Evolutionary conservation across 495 filamentous ascomycete species (phyloP), one percentile per base, ranked within the genome.

Genomic region (Aspergillus incahuasiensis): DNA sequence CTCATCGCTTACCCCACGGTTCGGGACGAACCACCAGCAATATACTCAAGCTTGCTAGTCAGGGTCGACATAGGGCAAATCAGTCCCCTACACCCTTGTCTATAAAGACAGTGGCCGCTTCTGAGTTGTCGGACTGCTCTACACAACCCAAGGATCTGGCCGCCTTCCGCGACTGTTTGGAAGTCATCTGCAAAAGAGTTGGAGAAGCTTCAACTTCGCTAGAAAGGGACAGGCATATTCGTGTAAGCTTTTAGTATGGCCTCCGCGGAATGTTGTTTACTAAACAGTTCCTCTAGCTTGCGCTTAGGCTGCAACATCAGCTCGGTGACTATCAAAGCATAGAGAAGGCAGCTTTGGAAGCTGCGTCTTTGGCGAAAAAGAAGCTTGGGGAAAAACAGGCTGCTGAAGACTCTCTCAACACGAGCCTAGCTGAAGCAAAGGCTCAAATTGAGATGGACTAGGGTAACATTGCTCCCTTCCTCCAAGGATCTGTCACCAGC

Each of bases 251-350:
- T 39, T 34, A 16, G 13, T 19, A 22, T 41, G n/a, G 9, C 49
- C 8, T 22, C 8, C 3, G 7, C 38, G 5, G n/a, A n/a, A n/a
- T 42, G 19, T 7, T 8, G 25, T 34, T 39, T 15, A 44, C 53
- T 57, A 38, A 58, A 24, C 18, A 25, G n/a, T 34, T 19, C 28
- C 19, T 18, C 15, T 52, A 61, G 60, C 19, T 66, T 21, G 61
- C 59, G 1, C 52, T 67, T 5, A 48, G 16, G 0, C 35, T 62
- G 30, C 64, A 63, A 46, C 54, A 58, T 22, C 48, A 60, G 21
- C 35, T 62, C 3, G 40, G 34, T 20, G 55, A 63, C 25, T 66
- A 57, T 47, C 35, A 55, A 1, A 25, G 41, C 18, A 30, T 49
- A 15, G 52, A 62, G 20, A 56, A 45, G 16, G 58, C 54, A 4